Conservation (phyloP, 805 yeast genomes). For the Wickerhamomyces hampshirensis region DNA sequence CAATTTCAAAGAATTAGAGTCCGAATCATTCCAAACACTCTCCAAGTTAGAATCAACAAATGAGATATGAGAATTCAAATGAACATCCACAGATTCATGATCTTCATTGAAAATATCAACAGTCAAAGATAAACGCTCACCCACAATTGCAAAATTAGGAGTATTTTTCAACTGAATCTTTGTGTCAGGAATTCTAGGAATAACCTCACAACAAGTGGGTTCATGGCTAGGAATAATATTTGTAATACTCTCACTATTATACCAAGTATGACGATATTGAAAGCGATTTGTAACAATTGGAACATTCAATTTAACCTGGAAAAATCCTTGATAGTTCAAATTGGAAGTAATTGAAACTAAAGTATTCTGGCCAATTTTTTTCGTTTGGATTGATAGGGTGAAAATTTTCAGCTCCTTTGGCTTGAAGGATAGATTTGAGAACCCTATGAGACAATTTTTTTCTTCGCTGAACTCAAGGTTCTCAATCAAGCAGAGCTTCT, state of each 20-base stretch:
- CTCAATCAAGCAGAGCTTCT: background rate
- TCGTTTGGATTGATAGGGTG: constrained; percentile 16
- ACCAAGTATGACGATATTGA: constrained; percentile 15
- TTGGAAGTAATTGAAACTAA: constrained; percentile 13
- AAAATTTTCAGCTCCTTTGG: constrained; percentile 10
- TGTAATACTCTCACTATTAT: constrained; percentile 2
- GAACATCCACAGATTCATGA: constrained; percentile 27
- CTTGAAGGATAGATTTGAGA: constrained; percentile 13
- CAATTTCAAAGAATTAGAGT: constrained; percentile 3
- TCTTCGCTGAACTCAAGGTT: constrained; percentile 8
- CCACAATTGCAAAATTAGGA: constrained; percentile 25
- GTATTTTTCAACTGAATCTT: constrained; percentile 22
- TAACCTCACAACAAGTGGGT: constrained; percentile 25
- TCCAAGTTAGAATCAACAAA: constrained; percentile 4
- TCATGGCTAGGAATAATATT: constrained; percentile 12
- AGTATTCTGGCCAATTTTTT: constrained; percentile 16
- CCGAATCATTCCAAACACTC: constrained; percentile 3
- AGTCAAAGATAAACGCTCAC: constrained; percentile 25
- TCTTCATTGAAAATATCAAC: constrained; percentile 29
- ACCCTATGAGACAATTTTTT: constrained; percentile 2
- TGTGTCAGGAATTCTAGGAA: constrained; percentile 37
- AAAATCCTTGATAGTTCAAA: constrained; percentile 8
- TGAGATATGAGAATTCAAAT: constrained; percentile 14
- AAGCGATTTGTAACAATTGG: constrained; percentile 13
- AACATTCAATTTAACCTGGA: constrained; percentile 18